These are phyloP conservation scores for Erythrophleum fordii DNA, from an alignment of 306 rosid genomes.

Conservation along the genomic window DNA sequence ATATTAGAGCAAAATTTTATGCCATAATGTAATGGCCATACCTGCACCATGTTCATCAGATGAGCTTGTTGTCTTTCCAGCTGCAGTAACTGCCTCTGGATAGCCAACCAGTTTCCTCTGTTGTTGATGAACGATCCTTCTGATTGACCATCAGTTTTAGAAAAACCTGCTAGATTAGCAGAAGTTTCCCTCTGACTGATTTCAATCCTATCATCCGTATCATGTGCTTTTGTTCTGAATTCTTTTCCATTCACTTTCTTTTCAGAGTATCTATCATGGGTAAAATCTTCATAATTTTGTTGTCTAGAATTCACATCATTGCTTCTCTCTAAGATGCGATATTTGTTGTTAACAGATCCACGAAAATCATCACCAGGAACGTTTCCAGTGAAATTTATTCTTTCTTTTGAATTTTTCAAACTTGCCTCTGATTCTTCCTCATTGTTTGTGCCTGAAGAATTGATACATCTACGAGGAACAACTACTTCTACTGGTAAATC, in stretches of 20 bases:
- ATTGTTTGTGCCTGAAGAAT: slow-evolving; percentile 68
- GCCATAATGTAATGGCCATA: slow-evolving; percentile 42
- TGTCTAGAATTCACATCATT: slow-evolving; percentile 55
- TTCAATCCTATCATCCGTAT: slow-evolving; percentile 64
- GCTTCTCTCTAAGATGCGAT: slow-evolving; percentile 63
- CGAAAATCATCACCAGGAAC: slow-evolving; percentile 53
- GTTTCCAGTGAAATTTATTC: slow-evolving; percentile 54
- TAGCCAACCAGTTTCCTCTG: slow-evolving; percentile 95
- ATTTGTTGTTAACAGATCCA: slow-evolving; percentile 61
- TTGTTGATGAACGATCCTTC: slow-evolving; percentile 78
- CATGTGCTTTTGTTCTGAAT: slow-evolving; percentile 58
- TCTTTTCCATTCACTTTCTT: slow-evolving; percentile 75
- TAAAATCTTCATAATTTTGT: slow-evolving; percentile 57
- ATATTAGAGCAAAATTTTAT: slow-evolving; percentile 22
- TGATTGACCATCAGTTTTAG: slow-evolving; percentile 80
- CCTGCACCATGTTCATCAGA: slow-evolving; percentile 99
- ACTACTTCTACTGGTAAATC: slow-evolving; percentile 95
- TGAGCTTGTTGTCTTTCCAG: slow-evolving; percentile 97
- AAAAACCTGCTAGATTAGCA: slow-evolving; percentile 66
- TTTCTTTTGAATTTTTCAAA: slow-evolving; percentile 56
- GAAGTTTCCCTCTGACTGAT: slow-evolving; percentile 75
- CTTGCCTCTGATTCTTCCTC: slow-evolving; percentile 64
- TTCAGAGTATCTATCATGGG: slow-evolving; percentile 64
- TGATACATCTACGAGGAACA: slow-evolving; percentile 74
- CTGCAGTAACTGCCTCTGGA: slow-evolving; percentile 90